Base-by-base conservation (phyloP, 371 early-diverging fungal genomes). In the Apophysomyces trapeziformis region DNA sequence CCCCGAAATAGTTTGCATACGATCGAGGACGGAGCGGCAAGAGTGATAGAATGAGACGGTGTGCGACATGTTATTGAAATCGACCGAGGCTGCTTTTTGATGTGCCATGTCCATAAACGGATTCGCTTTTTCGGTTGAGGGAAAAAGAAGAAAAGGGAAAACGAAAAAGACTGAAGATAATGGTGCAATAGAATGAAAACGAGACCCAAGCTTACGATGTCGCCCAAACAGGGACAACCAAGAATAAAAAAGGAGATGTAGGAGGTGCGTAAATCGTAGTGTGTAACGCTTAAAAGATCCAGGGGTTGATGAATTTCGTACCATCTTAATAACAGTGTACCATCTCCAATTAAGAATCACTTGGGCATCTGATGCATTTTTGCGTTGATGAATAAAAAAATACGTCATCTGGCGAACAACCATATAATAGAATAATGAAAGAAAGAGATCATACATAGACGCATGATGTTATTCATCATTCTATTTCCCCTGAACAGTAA, bases 11-110 rank as follows among this genome's bases (percentile, higher is more conserved):
- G 82, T 79, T 9, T 73, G 66, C 47, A 91, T 72, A n/a, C 85
- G 82, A 46, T 89, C 82, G 21, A 87, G 66, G 21, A 90, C 80
- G 38, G 80, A 77, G 35, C 84, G 72, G 70, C 89, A 90, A 32
- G 84, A 79, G 63, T 89, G 89, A 64, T 89, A 91, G 39, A 91
- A 77, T 7, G 91, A 91, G 4, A 50, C 21, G 18, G 54, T 50
- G 21, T 50, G 54, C 54, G 54, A 50, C 54, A 21, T 50, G 9
- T 50, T n/a, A 2, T 50, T 50, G 54, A 50, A 50, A 50, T 50
- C 54, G 54, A 50, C 54, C 18, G 54, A 50, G 7, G 54, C 21
- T n/a, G 54, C 1, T 9, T 50, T 50, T 26, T 50, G 54, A 21
- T 50, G 54, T 50, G 54, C 54, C 54, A 50, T 50, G 54, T 26